Conservation (phyloP, 2,329 filamentous ascomycete genomes). For the Tolypocladium nubicola region DNA sequence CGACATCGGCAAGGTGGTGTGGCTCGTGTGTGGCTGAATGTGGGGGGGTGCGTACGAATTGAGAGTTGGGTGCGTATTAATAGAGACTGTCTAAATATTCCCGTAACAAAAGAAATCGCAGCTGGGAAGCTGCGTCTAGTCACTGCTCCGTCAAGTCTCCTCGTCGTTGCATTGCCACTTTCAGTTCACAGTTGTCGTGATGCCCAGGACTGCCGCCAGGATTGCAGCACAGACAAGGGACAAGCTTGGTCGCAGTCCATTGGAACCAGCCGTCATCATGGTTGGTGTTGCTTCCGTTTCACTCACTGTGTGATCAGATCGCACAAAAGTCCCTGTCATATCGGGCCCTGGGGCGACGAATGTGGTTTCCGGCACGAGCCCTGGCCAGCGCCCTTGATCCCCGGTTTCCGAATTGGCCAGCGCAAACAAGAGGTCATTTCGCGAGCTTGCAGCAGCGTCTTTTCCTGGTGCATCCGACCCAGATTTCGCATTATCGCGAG, state of each 20-base stretch:
- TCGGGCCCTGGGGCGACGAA: not conserved
- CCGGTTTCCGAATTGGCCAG: not conserved
- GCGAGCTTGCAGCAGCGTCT: not conserved
- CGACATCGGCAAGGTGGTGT: no score
- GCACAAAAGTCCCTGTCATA: not conserved
- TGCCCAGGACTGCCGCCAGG: not conserved
- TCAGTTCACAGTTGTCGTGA: not conserved
- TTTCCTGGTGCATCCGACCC: not conserved
- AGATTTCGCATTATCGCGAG: not conserved
- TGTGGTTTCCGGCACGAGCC: not conserved
- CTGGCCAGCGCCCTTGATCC: not conserved
- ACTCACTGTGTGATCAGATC: not conserved
- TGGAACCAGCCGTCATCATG: not conserved
- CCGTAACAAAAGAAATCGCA: slow-evolving; percentile 3
- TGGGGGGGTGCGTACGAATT: no score
- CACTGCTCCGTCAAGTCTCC: not conserved
- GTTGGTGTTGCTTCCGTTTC: not conserved
- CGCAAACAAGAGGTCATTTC: not conserved
- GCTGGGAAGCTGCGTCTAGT: not conserved
- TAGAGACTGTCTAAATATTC: no score
- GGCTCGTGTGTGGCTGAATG: no score
- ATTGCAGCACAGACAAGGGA: not conserved
- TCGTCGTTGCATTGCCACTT: not conserved
- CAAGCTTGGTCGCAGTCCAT: not conserved
- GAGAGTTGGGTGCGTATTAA: no score